phyloP scores from a whole-genome alignment of 2,329 filamentous ascomycete species.

The Colletotrichum zoysiae region DNA sequence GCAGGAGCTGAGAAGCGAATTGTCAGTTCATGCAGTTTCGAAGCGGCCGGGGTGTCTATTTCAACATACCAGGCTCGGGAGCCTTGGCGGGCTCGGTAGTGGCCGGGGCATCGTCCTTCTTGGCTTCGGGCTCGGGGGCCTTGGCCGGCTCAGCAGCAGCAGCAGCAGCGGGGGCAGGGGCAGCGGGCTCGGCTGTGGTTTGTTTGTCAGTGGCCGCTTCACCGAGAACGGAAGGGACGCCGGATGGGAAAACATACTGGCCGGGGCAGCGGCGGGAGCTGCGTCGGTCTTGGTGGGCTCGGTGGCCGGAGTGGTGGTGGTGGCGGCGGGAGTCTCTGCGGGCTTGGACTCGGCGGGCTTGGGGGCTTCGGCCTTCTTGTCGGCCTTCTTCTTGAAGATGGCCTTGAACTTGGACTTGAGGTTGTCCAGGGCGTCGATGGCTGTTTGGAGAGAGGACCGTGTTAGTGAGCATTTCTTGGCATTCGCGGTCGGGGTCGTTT shows the following conservation, averaged over 20 bases:
- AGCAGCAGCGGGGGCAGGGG: constrained; percentile 41
- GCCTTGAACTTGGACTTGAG: constrained; percentile 68
- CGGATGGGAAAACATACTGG: constrained; percentile 22
- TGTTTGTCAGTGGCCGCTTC: constrained; percentile 9
- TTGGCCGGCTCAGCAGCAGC: constrained; percentile 40
- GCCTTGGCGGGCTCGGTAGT: constrained; percentile 42
- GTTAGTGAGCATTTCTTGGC: constrained; percentile 32
- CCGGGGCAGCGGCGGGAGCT: constrained; percentile 38
- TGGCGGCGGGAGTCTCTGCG: constrained; percentile 44
- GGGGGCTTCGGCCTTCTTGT: constrained; percentile 52
- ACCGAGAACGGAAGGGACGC: not conserved
- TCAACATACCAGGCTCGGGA: constrained; percentile 32
- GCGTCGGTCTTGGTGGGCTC: constrained; percentile 47
- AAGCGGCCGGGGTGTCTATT: not conserved
- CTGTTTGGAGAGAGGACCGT: constrained; percentile 49
- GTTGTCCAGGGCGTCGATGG: constrained; percentile 65
- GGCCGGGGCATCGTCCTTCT: constrained; percentile 35
- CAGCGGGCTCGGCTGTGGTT: constrained; percentile 37
- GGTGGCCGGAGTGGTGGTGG: constrained; percentile 46
- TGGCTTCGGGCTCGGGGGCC: constrained; percentile 31
- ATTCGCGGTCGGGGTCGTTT: not conserved
- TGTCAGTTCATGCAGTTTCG: constrained; percentile 6
- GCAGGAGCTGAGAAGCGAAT: constrained; percentile 18
- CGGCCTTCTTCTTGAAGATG: constrained; percentile 63
- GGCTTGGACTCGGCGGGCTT: constrained; percentile 44